A percentile compares a stretch with the other conserved stretches of the same genome.
These are phyloP conservation scores for Biscutella laevigata DNA, from an alignment of 441 rosid species.

Conservation along the genomic window DNA sequence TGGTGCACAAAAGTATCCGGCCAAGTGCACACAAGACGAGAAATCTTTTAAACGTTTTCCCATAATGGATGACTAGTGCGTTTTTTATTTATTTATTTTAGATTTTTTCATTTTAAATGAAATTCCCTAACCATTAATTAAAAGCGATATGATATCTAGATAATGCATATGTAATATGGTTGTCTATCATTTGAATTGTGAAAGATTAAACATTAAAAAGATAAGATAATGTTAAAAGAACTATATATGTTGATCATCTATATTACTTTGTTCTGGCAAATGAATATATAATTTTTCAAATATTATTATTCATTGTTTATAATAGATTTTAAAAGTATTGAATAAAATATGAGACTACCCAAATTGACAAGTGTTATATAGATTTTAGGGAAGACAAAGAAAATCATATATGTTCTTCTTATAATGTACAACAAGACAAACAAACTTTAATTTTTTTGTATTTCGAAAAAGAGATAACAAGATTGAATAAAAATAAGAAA, in stretches of 20 bases:
- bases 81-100: background rate
- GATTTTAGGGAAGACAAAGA: background rate
- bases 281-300: too few relatives aligned
- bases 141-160: background rate
- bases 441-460: background rate
- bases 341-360: constrained; percentile 5
- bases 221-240: background rate
- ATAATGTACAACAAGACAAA: background rate
- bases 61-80: constrained; percentile 9
- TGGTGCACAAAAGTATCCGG: constrained; percentile 22
- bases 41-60: constrained; percentile 18
- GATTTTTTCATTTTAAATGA: background rate
- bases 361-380: constrained; percentile 20
- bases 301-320: background rate
- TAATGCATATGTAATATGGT: constrained; percentile 6
- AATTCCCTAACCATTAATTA: background rate
- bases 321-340: background rate
- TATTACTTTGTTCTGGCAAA: background rate
- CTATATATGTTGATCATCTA: background rate
- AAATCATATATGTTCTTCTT: constrained; percentile 1
- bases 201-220: background rate
- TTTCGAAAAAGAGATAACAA: background rate
- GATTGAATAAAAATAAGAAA: constrained; percentile 9
- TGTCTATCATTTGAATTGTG: background rate
- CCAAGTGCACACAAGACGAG: constrained; percentile 20